phyloP scores from a whole-genome alignment of 108 stramenopile species.

The Cyclotella baltica region DNA sequence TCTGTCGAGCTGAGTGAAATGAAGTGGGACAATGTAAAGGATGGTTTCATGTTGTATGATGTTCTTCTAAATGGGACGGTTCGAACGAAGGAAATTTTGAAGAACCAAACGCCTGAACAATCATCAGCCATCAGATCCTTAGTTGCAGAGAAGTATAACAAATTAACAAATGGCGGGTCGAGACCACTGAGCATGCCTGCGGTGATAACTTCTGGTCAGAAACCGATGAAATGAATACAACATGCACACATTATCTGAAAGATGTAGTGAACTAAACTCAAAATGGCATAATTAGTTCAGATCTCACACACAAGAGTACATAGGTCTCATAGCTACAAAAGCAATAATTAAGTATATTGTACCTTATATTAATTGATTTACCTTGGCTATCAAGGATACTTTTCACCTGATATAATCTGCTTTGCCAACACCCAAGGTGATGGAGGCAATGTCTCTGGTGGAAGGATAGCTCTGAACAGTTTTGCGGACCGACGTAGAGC shows the following conservation, averaged over 20 bases:
- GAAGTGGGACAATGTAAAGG: constrained; percentile 55
- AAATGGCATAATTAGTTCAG: neutral
- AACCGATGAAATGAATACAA: constrained; percentile 16
- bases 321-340: too few relatives aligned
- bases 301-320: too few relatives aligned
- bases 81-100: constrained; percentile 49
- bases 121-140: constrained; percentile 25
- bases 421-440: constrained; percentile 56
- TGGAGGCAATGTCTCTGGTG: constrained; percentile 42
- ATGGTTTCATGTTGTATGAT: constrained; percentile 45
- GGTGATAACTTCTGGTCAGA: constrained; percentile 45
- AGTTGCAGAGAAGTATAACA: constrained; percentile 41
- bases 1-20: constrained; percentile 51
- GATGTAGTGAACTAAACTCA: neutral
- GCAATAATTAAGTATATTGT: too few relatives aligned
- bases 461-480: constrained; percentile 34
- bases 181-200: constrained; percentile 48
- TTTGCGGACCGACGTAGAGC: constrained; percentile 60
- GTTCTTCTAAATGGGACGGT: constrained; percentile 51
- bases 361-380: neutral
- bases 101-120: constrained; percentile 43
- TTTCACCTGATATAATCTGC: constrained; percentile 34
- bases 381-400: neutral
- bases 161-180: constrained; percentile 38
- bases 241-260: neutral